Evolutionary conservation across 345 rosid species (phyloP).

Genomic region (Trapa bicornis): DNA sequence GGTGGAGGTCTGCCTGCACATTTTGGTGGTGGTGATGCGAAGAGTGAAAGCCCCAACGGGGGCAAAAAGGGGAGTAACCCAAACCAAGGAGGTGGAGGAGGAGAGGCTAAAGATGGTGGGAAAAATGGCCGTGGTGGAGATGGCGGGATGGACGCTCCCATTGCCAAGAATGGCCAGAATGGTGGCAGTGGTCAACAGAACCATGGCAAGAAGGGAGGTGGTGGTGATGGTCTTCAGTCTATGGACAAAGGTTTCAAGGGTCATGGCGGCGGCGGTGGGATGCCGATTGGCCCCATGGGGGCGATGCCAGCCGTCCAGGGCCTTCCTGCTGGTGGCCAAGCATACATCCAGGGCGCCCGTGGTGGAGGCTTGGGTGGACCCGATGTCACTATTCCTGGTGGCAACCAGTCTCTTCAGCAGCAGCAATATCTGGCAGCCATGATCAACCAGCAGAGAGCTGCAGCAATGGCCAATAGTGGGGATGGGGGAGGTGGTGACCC

Average conservation of each 20-base stretch:
- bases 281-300: constrained; percentile 2
- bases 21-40: constrained; percentile 18
- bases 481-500: constrained; percentile 19
- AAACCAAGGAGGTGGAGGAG: constrained; percentile 31
- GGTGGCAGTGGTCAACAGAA: constrained; percentile 23
- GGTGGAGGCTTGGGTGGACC: constrained; percentile 23
- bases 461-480: constrained; percentile 14
- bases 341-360: constrained; percentile 41
- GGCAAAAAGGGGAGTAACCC: constrained; percentile 22
- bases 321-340: constrained; percentile 35
- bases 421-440: constrained; percentile 45
- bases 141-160: background rate
- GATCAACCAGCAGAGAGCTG: constrained; percentile 84
- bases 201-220: constrained; percentile 28
- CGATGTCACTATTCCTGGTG: constrained; percentile 31
- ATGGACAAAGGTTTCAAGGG: constrained; percentile 36
- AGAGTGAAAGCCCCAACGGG: constrained; percentile 33
- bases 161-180: constrained; percentile 14
- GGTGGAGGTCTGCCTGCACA: constrained; percentile 26
- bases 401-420: constrained; percentile 32
- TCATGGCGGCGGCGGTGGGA: constrained; percentile 18
- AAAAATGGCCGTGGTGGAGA: constrained; percentile 21
- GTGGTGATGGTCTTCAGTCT: constrained; percentile 23
- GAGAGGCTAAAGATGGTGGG: constrained; percentile 13
- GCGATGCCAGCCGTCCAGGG: constrained; percentile 58